Evolutionary conservation across 2,329 filamentous ascomycete genomes (phyloP).

Genomic region (Claviceps sp.): DNA sequence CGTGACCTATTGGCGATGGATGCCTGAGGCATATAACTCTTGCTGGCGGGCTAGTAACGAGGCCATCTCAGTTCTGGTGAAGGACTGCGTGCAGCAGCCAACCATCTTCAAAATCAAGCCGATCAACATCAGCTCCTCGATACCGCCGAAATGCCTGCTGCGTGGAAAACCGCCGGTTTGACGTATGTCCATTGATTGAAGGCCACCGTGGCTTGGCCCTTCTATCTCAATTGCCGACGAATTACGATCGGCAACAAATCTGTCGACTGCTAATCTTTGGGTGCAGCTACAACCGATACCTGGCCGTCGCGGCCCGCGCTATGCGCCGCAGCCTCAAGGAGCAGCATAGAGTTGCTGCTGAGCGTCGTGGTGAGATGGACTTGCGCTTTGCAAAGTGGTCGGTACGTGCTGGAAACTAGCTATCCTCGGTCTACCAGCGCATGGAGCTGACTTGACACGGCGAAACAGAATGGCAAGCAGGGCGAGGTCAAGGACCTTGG

Average conservation of each 20-base stretch:
- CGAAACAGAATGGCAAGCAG: constrained; percentile 81
- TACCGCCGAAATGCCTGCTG: constrained; percentile 74
- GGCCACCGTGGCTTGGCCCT: background rate
- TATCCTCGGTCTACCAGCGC: background rate
- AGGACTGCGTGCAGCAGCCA: constrained; percentile 22
- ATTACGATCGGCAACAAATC: constrained; percentile 1
- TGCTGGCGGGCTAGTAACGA: constrained; percentile 10
- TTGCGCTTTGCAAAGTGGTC: constrained; percentile 89
- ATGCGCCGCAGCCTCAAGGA: constrained; percentile 97
- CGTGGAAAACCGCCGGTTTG: constrained; percentile 96
- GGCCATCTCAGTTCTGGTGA: constrained; percentile 19
- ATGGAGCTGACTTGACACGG: constrained; percentile 18
- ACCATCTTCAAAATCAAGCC: constrained; percentile 17
- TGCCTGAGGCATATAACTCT: constrained; percentile 20
- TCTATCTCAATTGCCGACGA: background rate
- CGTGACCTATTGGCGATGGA: constrained; percentile 5
- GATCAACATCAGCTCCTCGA: constrained; percentile 14
- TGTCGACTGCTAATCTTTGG: constrained; percentile 1
- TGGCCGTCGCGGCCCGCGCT: constrained; percentile 84
- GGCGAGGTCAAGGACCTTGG: constrained; percentile 66
- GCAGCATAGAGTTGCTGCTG: constrained; percentile 72
- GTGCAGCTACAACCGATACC: constrained; percentile 96
- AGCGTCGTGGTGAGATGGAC: constrained; percentile 82
- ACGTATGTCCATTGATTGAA: constrained; percentile 54
- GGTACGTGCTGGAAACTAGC: constrained; percentile 38